Evolutionary conservation across 108 stramenopile species (phyloP), one percentile per base, ranked within the genome.

Genomic region (Chaetoceros tenuissimus): DNA sequence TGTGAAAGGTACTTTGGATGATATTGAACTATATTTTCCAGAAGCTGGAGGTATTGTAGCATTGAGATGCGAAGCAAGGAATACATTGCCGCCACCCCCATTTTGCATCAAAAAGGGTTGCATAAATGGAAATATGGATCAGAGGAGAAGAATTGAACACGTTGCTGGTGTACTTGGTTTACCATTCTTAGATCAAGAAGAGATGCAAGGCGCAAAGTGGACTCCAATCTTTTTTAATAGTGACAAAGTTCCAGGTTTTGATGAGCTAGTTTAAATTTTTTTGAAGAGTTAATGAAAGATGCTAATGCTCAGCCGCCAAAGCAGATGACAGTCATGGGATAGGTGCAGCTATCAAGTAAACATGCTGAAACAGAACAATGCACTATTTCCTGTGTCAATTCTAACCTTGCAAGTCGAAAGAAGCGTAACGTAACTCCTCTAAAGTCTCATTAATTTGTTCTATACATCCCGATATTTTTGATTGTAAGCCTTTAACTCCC

Each of bases 401-500:
- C n/a, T n/a, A n/a, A n/a, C n/a, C n/a, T n/a, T n/a, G n/a, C n/a
- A 40, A 40, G 5, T 40, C 34, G 13, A 40, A 13, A 40, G 8
- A 13, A 40, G 50, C 51, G 53, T 72, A 85, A 48, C 80, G 79
- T 55, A 92, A 59, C 66, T 92, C 90, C 20, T 92, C 90, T 17
- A 92, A 29, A 1, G 65, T 48, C 53, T 84, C 82, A 69, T 87
- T 92, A 71, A 92, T 86, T 0, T 53, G 31, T 44, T 81, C 67
- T 7, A 84, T 63, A 28, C 66, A 61, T 3, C 21, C 16, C 8
- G 48, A 34, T 22, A 92, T 73, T 25, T 74, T 73, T 1, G 8
- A 40, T 48, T 73, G 59, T 27, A 92, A 62, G 17, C 57, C 55
- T 30, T 52, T 51, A n/a, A 83, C 64, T 0, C 81, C 79, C 40